Evolutionary conservation across 805 yeast genomes (phyloP).

Genomic region (Kodamaea sagamina): DNA sequence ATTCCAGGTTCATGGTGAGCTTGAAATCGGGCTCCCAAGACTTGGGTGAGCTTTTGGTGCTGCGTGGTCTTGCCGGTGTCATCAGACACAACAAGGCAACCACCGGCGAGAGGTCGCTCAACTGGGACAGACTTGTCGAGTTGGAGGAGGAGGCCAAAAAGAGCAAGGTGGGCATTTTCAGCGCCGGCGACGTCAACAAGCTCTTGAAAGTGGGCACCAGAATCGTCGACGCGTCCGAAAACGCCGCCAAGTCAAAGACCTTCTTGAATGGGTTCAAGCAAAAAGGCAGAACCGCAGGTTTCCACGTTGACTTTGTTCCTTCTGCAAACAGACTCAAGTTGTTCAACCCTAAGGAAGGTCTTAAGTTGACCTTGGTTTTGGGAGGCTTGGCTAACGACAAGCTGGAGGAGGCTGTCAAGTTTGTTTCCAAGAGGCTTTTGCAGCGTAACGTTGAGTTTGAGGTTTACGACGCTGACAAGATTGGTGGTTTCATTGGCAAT

Average conservation of each 20-base stretch:
- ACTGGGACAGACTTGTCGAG: constrained; percentile 78
- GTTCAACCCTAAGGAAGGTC: constrained; percentile 68
- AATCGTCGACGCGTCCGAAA: constrained; percentile 79
- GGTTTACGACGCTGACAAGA: constrained; percentile 67
- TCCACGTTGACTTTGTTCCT: constrained; percentile 67
- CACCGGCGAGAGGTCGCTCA: constrained; percentile 61
- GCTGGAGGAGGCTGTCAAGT: constrained; percentile 52
- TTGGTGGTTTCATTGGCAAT: constrained; percentile 81
- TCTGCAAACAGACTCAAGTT: constrained; percentile 70
- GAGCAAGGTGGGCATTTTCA: constrained; percentile 61
- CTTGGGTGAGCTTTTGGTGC: constrained; percentile 60
- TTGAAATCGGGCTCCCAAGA: constrained; percentile 56
- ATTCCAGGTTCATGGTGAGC: constrained; percentile 66
- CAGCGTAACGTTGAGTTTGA: constrained; percentile 77
- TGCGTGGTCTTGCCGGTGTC: constrained; percentile 74
- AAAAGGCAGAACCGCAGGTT: constrained; percentile 63
- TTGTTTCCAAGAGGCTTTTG: constrained; percentile 53
- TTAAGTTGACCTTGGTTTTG: constrained; percentile 66
- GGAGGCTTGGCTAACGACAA: constrained; percentile 64
- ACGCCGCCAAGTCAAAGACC: constrained; percentile 67
- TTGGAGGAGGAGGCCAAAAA: constrained; percentile 62
- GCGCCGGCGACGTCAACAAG: constrained; percentile 43
- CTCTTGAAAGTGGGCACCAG: constrained; percentile 57
- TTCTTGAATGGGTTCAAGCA: constrained; percentile 69
- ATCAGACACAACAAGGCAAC: constrained; percentile 76